Evolutionary conservation across 2,329 filamentous ascomycete genomes (phyloP).

Genomic region (Penicillium corylophilum): DNA sequence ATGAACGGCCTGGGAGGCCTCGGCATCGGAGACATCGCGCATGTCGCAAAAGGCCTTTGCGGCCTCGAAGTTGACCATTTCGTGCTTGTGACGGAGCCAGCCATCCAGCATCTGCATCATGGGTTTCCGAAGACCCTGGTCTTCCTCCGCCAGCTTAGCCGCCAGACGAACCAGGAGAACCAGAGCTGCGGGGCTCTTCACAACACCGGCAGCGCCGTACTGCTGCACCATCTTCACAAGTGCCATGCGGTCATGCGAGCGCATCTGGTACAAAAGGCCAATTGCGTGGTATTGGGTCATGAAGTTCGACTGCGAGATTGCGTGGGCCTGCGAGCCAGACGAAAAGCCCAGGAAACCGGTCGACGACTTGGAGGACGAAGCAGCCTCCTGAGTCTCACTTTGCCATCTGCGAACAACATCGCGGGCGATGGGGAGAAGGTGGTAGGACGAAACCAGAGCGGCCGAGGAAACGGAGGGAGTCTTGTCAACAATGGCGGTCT

Average conservation of each 20-base stretch:
- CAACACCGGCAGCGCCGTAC: conserved; percentile 83
- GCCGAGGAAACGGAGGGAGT: conserved; percentile 96
- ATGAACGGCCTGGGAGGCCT: conserved; percentile 89
- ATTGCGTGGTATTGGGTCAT: conserved; percentile 99
- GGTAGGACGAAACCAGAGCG: conserved; percentile 93
- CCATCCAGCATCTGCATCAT: conserved; percentile 97
- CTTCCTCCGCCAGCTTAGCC: conserved; percentile 91
- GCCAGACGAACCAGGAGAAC: conserved; percentile 91
- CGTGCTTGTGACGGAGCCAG: conserved; percentile 97
- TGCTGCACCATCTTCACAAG: conserved; percentile 99
- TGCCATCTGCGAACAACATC: conserved; percentile 98
- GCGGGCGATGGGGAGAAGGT: conserved; percentile 90
- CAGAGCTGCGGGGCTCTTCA: conserved; percentile 91
- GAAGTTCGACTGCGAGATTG: conserved; percentile 77
- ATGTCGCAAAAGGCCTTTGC: conserved; percentile 97
- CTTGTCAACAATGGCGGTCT: conserved; percentile 99
- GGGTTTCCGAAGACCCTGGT: conserved; percentile 80
- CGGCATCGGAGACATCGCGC: conserved; percentile 85
- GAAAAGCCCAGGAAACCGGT: conserved; percentile 91
- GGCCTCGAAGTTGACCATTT: conserved; percentile 99
- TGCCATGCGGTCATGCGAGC: conserved; percentile 95
- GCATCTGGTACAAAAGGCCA: conserved; percentile 95
- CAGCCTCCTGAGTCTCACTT: conserved; percentile 96
- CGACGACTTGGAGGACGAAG: conserved; percentile 82
- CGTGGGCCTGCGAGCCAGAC: conserved; percentile 70